Evolutionary conservation across 345 rosid species (phyloP), one percentile per base, ranked within the genome.

Genomic region (Salix suchowensis): DNA sequence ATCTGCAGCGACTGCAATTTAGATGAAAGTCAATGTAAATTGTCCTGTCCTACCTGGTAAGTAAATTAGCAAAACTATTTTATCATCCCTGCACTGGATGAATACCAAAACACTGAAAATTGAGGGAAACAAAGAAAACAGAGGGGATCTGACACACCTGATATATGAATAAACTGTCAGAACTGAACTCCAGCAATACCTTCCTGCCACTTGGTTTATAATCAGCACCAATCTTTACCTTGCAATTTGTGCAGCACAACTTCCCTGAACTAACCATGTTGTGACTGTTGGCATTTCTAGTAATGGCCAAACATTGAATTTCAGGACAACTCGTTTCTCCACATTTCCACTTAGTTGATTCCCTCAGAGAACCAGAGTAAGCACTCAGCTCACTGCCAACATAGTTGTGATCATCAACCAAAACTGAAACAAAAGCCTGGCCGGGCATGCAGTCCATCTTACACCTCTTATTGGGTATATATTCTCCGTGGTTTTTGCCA

Each of bases 1-100:
- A 92, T 88, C 88, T 90, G 90, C 88, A 95, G 82, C 34, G 52
- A 71, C 97, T 92, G 93, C 78, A 84, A 82, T 48, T 79, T 23
- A 77, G 66, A 78, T 80, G 61, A 62, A 79, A 55, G 82, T 81
- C 18, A 74, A 65, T 44, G 58, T 2, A 64, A 21, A 23, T 19
- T 12, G 15, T 48, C 67, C 52, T 12, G 15, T 39, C 67, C 52
- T 15, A 24, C 42, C n/a, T 68, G 64, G 55, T 54, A 10, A 62
- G 15, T 15, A 42, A 78, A 46, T 67, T 67, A 5, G 66, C 46
- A 36, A 11, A 34, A 37, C 46, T 42, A 67, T 28, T 40, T 55
- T 77, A 39, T 70, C 9, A 66, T 70, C 23, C 68, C 23, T 72
- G 50, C 4, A 48, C 68, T 2, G 36, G n/a, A 61, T 64, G 36